Base-by-base conservation (phyloP, 257 asterid genomes). In the Prunella vulgaris region DNA sequence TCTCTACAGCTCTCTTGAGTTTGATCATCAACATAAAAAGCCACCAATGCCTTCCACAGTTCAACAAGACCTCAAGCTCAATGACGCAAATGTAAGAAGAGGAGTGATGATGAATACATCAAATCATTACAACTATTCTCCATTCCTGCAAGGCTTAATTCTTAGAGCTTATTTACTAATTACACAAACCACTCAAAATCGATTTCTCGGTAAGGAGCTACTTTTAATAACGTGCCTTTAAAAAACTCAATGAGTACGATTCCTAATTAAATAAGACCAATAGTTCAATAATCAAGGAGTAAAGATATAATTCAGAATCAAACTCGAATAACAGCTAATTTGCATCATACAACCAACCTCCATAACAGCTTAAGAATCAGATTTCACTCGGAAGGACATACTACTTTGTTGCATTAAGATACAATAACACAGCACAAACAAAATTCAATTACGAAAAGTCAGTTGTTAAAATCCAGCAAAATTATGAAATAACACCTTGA, bases 401-500 rank as follows among this genome's bases (percentile, higher is more conserved):
- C 24, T 20, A 60, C 53, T 17, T 30, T 2, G 22, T 62, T 5
- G 17, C 25, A 20, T 21, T 6, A 12, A 10, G 21, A 42, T 20
- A 13, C 0, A 12, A 53, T 9, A 62, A 56, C 18, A 30, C 10
- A 60, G 14, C 57, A 49, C 1, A 48, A n/a, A 24, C n/a, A 30
- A 24, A 65, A 77, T 25, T 42, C 48, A 68, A 68, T 61, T 30
- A 52, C 20, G 17, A 18, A 62, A 68, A 62, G 59, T 30, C 60
- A 38, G 28, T 6, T 1, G 12, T 1, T 4, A 51, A 71, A 44
- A 49, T 37, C 13, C 18, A 40, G 48, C 49, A 51, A 66, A 65
- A 46, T 18, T 51, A 1, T 13, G 18, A 64, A 14, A 64, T 10
- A 62, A 3, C 17, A 93, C 99, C 99, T 87, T 84, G 96, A 44